These are phyloP conservation scores for Leonotis leonurus DNA, from an alignment of 257 asterid species.

Conservation along the genomic window DNA sequence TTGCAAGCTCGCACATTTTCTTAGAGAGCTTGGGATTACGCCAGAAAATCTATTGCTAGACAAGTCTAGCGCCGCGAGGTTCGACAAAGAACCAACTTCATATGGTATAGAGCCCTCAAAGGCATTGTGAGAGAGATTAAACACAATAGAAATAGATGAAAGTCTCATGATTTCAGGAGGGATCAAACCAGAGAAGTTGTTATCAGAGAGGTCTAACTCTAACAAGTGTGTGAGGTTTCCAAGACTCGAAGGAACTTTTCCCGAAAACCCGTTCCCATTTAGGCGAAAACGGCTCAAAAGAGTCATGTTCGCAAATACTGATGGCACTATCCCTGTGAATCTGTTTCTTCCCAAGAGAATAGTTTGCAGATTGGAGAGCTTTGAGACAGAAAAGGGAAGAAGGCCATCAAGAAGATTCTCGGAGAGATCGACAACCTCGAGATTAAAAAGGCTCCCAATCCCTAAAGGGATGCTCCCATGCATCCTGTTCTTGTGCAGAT, in stretches of 20 bases:
- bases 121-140: constrained; percentile 11
- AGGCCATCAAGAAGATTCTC: constrained; percentile 27
- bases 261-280: constrained; percentile 2
- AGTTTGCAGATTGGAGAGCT: background rate
- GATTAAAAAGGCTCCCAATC: constrained; percentile 19
- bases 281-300: background rate
- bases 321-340: constrained; percentile 4
- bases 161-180: constrained; percentile 15
- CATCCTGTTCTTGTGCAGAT: constrained; percentile 11
- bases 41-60: constrained; percentile 28
- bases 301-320: constrained; percentile 15
- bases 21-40: constrained; percentile 16
- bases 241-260: constrained; percentile 14
- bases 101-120: constrained; percentile 4
- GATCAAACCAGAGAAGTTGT: constrained; percentile 12
- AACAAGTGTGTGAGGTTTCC: constrained; percentile 11
- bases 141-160: constrained; percentile 1
- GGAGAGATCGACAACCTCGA: background rate
- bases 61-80: constrained; percentile 5
- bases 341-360: background rate
- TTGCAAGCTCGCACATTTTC: constrained; percentile 8
- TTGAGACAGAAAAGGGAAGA: constrained; percentile 15
- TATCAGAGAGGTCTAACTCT: constrained; percentile 4
- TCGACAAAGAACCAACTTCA: constrained; percentile 15
- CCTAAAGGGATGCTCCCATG: constrained; percentile 33